Base-by-base conservation (phyloP, 2,329 filamentous ascomycete species). In the Acarospora socialis region DNA sequence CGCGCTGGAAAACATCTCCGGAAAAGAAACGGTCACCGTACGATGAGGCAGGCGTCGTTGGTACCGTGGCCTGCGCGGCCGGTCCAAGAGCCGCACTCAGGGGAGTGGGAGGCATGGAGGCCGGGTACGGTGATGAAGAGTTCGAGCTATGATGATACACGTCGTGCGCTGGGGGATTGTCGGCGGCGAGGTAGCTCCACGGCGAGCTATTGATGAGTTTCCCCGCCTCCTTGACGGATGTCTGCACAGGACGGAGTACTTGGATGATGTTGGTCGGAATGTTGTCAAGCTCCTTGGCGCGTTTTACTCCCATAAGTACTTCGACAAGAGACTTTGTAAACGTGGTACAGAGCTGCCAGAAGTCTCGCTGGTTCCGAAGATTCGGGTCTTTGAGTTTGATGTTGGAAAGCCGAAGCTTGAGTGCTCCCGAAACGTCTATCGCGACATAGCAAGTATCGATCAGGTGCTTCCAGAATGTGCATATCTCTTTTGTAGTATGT, bases 1-100 rank as follows among this genome's bases (percentile, higher is more conserved):
- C 61, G 28, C 61, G 49, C 40, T 64, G 59, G 37, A 63, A 64
- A 9, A 64, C 56, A 38, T 64, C 59, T 3, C 61, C 61, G 24
- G 59, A 56, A 41, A 65, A 65, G 35, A 62, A 61, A 20, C 55
- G 55, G 41, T 63, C 60, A 33, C 59, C 57, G 40, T 61, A 61
- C 8, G 58, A 56, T 43, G 53, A 61, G n/a, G 57, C 58, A 4
- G 59, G 59, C 1, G 59, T 61, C 34, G 31, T 42, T 7, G 38
- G 38, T 7, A 93, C 77, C 0, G 83, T 94, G 1, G 86, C 84
- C 55, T 92, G 84, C 33, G 84, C 81, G 13, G 86, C 86, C 4
- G 86, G 83, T 1, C 86, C 87, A 4, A 94, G 65, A 2, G 86
- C 86, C 10, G 84, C 86, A 45, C 81, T 90, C 39, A 93, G 69